Conservation (phyloP, 2,329 filamentous ascomycete species). For the Zasmidium cellare region DNA sequence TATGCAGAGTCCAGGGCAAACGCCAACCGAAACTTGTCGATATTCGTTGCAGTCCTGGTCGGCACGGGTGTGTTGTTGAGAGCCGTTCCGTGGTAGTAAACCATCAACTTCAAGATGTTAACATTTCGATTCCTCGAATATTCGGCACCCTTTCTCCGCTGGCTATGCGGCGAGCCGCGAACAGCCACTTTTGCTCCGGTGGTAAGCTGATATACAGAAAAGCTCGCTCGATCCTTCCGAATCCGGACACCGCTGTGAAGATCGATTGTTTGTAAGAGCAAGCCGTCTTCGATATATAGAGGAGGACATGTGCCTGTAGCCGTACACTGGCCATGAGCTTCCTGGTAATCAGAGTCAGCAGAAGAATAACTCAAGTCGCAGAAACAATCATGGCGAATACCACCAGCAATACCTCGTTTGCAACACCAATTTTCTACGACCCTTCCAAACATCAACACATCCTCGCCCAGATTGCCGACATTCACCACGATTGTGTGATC, state of each 20-base stretch:
- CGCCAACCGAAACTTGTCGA: not conserved
- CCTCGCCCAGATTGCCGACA: slow-evolving; percentile 56
- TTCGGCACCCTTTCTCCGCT: no score
- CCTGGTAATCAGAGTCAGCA: no score
- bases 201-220: not conserved
- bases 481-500: slow-evolving; percentile 62
- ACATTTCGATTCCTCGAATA: no score
- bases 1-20: not conserved
- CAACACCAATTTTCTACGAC: slow-evolving; percentile 19
- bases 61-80: not conserved
- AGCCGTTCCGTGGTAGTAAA: not conserved
- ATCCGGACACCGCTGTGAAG: not conserved
- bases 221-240: not conserved
- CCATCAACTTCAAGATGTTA: no score
- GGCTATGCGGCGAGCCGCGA: no score
- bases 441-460: slow-evolving; percentile 49
- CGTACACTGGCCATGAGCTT: no score
- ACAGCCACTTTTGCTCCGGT: not conserved
- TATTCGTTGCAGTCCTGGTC: not conserved
- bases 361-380: no score
- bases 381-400: not conserved
- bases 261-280: not conserved
- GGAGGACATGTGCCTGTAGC: no score
- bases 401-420: slow-evolving; percentile 11
- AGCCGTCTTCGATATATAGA: no score